These are phyloP conservation scores for Fonsecaea nubica DNA, from an alignment of 2,329 filamentous ascomycete species.

Conservation along the genomic window DNA sequence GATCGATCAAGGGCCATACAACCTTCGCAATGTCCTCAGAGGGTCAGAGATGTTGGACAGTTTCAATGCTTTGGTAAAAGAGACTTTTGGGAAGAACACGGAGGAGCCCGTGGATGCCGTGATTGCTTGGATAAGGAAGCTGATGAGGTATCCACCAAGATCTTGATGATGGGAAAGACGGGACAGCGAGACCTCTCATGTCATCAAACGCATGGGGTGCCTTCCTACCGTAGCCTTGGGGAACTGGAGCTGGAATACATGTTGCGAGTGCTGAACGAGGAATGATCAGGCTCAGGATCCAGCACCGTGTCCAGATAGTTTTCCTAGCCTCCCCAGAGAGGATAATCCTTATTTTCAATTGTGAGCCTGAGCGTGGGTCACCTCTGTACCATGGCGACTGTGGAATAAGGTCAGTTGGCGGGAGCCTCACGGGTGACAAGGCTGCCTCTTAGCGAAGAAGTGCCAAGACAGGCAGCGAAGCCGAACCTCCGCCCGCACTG, in stretches of 20 bases:
- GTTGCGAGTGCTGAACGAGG: neutral
- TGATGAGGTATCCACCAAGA: slow-evolving; percentile 30
- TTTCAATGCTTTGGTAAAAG: slow-evolving; percentile 25
- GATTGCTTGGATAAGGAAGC: slow-evolving; percentile 34
- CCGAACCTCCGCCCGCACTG: slow-evolving; percentile 4
- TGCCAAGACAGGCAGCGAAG: neutral
- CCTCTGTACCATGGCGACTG: neutral
- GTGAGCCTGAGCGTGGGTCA: neutral
- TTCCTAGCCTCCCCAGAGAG: neutral
- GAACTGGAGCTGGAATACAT: neutral
- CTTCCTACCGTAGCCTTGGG: neutral
- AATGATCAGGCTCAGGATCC: neutral
- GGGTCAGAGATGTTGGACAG: slow-evolving; percentile 18
- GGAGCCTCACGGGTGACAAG: neutral
- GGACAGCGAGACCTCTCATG: slow-evolving; percentile 23
- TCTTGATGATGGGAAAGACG: slow-evolving; percentile 11
- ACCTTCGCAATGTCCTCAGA: slow-evolving; percentile 32
- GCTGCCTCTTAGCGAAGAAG: slow-evolving; percentile 2
- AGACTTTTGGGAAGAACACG: slow-evolving; percentile 23
- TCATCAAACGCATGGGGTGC: neutral
- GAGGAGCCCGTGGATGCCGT: slow-evolving; percentile 31
- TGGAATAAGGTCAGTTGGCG: too few relatives aligned
- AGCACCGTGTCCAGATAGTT: neutral
- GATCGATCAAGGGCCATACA: slow-evolving; percentile 38
- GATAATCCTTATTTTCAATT: neutral